Base-by-base conservation (phyloP, 2,329 filamentous ascomycete species). In the Cadophora malorum region DNA sequence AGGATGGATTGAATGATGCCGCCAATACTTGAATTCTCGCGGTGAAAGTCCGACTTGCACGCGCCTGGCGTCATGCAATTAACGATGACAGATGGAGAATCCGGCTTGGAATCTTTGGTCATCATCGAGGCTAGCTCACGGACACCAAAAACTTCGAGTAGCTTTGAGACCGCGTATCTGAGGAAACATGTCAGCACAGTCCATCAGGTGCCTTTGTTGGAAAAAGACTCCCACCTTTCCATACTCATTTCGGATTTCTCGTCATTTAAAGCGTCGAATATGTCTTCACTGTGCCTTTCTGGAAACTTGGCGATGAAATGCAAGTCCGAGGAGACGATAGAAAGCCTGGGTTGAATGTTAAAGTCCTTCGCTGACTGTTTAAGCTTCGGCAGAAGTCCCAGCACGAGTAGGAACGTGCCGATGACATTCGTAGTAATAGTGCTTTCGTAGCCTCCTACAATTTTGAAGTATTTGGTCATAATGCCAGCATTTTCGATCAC, bases 11-110 rank as follows among this genome's bases (percentile, higher is more conserved):
- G 65, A 58, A 73, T 41, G 41, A 72, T 41, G 21, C 63, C 64
- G 21, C 45, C 64, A 0, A 62, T 31, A 0, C 63, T 65, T n/a
- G 69, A 60, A 21, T 69, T 71, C 35, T 85, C 80, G 1, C 84
- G 78, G 6, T 70, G 72, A 0, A 88, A 77, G 28, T 81, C 77
- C 0, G 83, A 82, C 50, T 84, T 79, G 73, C 85, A 88, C 35
- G 84, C 77, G 0, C 70, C 69, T 14, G 70, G 69, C 33, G 65
- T 72, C 16, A 71, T 19, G 35, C 28, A 49, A 25, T 72, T 72
- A 56, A 72, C 19, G 38, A 71, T 67, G 19, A 73, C 63, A n/a
- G 33, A 38, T 6, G 64, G 64, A 4, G 35, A 14, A 8, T 7
- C 4, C 12, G 33, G 28, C 4, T 55, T 50, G 3, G 61, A 31